A percentile compares a stretch with the other conserved stretches of the same genome.
These are phyloP conservation scores for Domatiomyces catenatus DNA, from an alignment of 2,329 filamentous ascomycete genomes.

Conservation along the genomic window DNA sequence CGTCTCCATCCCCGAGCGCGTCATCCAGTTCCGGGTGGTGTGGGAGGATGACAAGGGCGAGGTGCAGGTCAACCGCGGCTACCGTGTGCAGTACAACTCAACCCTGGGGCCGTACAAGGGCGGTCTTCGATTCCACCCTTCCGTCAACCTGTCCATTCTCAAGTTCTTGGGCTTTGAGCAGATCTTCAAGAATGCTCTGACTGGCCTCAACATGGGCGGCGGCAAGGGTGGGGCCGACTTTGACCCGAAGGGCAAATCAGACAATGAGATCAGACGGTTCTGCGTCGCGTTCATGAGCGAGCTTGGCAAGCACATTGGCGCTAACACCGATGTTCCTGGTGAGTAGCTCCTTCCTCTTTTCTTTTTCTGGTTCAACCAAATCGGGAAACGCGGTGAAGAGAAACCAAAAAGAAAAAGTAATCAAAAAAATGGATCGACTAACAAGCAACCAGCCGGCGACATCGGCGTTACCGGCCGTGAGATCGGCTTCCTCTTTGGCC, in stretches of 20 bases:
- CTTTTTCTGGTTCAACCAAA: too few species aligned
- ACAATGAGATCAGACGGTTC: constrained; percentile 95
- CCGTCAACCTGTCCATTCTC: constrained; percentile 51
- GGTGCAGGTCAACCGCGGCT: constrained; percentile 84
- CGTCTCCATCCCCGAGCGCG: constrained; percentile 77
- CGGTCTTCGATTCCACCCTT: constrained; percentile 85
- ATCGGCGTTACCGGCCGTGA: constrained; percentile 88
- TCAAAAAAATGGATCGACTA: constrained; percentile 1
- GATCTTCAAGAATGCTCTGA: constrained; percentile 99
- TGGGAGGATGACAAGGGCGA: constrained; percentile 91
- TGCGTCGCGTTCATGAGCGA: constrained; percentile 93
- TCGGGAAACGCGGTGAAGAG: too few species aligned
- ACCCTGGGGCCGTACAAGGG: constrained; percentile 97
- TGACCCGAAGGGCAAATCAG: constrained; percentile 95
- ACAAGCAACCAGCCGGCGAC: constrained; percentile 53
- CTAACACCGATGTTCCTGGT: constrained; percentile 76
- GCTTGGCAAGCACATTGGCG: constrained; percentile 88
- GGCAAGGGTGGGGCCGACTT: constrained; percentile 97
- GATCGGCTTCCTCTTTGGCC: constrained; percentile 87
- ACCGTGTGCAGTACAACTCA: constrained; percentile 96
- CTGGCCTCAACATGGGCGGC: constrained; percentile 88
- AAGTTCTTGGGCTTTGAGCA: constrained; percentile 99
- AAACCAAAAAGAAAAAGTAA: too few species aligned
- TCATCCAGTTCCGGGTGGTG: constrained; percentile 92
- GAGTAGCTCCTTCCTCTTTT: constrained; percentile 1